A percentile compares a stretch with the other conserved stretches of the same genome.
These are phyloP conservation scores for Millerago galiae DNA, from an alignment of 805 yeast species.

Conservation along the genomic window DNA sequence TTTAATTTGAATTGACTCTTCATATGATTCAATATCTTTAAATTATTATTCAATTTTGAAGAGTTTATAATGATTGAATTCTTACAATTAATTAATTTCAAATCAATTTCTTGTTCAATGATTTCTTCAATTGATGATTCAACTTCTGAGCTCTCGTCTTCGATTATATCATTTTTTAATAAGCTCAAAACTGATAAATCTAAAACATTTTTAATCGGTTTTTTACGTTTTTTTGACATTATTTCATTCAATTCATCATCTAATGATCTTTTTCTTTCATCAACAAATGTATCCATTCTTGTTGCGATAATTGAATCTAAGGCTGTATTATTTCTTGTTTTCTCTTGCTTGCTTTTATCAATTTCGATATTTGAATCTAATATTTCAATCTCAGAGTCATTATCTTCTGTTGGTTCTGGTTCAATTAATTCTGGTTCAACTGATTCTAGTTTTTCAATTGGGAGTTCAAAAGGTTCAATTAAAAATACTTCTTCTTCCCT, in stretches of 20 bases:
- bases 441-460: too few species aligned
- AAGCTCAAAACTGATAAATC: neutral
- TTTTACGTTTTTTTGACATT: conserved; percentile 2
- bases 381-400: neutral
- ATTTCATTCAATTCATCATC: conserved; percentile 18
- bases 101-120: neutral
- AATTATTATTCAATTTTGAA: conserved; percentile 2
- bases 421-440: too few species aligned
- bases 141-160: neutral
- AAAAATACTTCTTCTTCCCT: neutral
- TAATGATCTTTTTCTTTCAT: conserved; percentile 7
- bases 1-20: conserved; percentile 1
- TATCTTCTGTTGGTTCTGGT: too few species aligned
- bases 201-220: neutral
- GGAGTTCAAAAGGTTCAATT: neutral
- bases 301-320: conserved; percentile 3
- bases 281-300: conserved; percentile 4
- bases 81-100: neutral
- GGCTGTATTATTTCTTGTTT: neutral
- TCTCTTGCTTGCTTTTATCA: neutral
- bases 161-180: neutral
- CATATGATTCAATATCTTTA: neutral
- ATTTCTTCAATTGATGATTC: neutral
- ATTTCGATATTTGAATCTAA: neutral
- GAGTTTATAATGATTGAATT: conserved; percentile 5